A percentile compares a stretch with the other conserved stretches of the same genome.
These are phyloP conservation scores for Paramecium caudatum DNA, from an alignment of 73 alveolate genomes.

Conservation along the genomic window DNA sequence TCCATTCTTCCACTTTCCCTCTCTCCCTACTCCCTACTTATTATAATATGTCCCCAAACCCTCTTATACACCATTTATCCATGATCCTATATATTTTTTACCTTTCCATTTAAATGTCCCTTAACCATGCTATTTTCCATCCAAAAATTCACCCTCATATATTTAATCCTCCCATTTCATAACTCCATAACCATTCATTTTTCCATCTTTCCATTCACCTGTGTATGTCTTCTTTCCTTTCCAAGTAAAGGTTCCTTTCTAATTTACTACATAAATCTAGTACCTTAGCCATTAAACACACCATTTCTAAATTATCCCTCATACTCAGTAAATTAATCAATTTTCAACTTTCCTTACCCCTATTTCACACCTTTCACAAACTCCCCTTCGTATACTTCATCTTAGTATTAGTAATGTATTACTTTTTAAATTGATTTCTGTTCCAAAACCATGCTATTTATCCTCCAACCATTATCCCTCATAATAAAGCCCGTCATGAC, in stretches of 20 bases:
- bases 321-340: constrained; percentile 81
- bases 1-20: constrained; percentile 73
- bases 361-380: constrained; percentile 82
- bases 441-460: constrained; percentile 68
- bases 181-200: constrained; percentile 85
- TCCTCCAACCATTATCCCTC: constrained; percentile 76
- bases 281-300: constrained; percentile 83
- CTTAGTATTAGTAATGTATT: constrained; percentile 75
- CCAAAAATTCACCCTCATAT: constrained; percentile 78
- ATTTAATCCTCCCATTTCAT: constrained; percentile 85
- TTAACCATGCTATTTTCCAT: constrained; percentile 81
- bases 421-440: constrained; percentile 37
- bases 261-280: constrained; percentile 46
- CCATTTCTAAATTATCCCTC: constrained; percentile 86
- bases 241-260: constrained; percentile 79
- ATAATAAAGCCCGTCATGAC: constrained; percentile 63
- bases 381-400: constrained; percentile 86
- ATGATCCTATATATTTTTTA: constrained; percentile 82
- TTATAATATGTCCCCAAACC: constrained; percentile 77
- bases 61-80: constrained; percentile 89
- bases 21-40: constrained; percentile 46
- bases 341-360: constrained; percentile 84
- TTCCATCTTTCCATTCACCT: constrained; percentile 84
- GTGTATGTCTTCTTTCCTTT: constrained; percentile 78
- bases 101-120: constrained; percentile 84